Base-by-base conservation (phyloP, 176 grass and related monocot species). In the Dactylis glomerata region DNA sequence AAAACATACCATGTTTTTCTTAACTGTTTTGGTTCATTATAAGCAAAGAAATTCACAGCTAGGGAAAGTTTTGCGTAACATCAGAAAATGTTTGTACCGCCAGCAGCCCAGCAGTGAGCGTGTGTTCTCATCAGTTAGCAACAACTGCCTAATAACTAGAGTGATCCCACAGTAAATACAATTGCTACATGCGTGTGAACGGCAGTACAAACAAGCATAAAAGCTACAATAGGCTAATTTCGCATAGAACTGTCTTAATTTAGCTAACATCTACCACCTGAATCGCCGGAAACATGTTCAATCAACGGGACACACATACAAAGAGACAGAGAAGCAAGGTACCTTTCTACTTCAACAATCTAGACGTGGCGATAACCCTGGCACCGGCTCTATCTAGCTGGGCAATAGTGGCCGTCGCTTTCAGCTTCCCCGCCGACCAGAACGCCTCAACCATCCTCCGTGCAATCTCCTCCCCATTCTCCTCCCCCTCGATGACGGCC, bases 341-440 rank as follows among this genome's bases (percentile, higher is more conserved):
- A 87, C 85, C 87, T 86, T 67, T n/a, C 31, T 82, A 83, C 23
- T 88, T 19, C 15, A 64, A 17, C 63, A 66, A 67, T 36, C 7
- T 67, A 36, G 64, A 67, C 3, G 64, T 67, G 17, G 64, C 20
- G 64, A 67, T 67, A 20, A 67, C 64, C 32, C 64, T 10, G 64
- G 64, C 64, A 22, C 64, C 64, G 1, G 64, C 64, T 67, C 17
- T 10, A 37, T 67, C 64, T 0, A 67, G 64, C 17, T 67, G 64
- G 32, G 64, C 64, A 1, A 67, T 22, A 32, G 64, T 67, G 64
- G 64, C 64, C 7, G 64, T 67, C 1, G 64, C 64, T 37, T 67
- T 67, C 32, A 67, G 64, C 32, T 67, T 67, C 1, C 64, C 64
- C 1, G 17, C 8, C 3, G 8, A 37, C 64, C 64, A 67, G 64